Conservation (phyloP, 768 basidiomycete species). For the Lactarius indigo region DNA sequence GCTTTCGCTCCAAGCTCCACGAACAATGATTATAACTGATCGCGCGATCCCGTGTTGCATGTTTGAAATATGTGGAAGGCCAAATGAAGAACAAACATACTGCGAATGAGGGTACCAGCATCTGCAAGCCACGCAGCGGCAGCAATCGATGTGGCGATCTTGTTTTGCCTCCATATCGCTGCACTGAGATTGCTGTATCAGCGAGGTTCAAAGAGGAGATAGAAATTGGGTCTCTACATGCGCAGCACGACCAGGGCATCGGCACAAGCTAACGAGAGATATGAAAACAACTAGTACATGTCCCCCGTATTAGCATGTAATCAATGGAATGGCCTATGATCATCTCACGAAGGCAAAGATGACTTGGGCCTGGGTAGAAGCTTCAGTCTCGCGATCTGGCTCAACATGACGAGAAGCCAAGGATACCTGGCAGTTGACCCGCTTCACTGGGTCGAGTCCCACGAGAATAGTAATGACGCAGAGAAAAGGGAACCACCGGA, state of each 20-base stretch:
- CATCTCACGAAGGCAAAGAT: not conserved
- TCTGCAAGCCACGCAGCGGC: too few relatives aligned
- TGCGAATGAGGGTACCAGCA: too few relatives aligned
- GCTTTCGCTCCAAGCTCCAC: not conserved
- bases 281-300: conserved; percentile 2
- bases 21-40: not conserved
- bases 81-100: not conserved
- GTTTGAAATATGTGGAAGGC: too few relatives aligned
- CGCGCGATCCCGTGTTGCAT: too few relatives aligned
- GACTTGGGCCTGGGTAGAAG: not conserved
- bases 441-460: too few relatives aligned
- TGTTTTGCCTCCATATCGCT: conserved; percentile 13
- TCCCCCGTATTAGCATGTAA: not conserved
- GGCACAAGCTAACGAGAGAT: conserved; percentile 1
- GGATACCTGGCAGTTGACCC: too few relatives aligned
- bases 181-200: not conserved
- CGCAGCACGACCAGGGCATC: conserved; percentile 16
- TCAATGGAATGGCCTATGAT: too few relatives aligned
- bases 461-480: too few relatives aligned
- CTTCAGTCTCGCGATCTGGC: not conserved
- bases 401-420: not conserved
- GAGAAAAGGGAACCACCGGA: too few relatives aligned
- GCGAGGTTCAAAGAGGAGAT: not conserved
- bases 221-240: not conserved
- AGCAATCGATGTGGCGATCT: too few relatives aligned